These are phyloP conservation scores for Babesia divergens DNA, from an alignment of 169 alveolate genomes.

Conservation along the genomic window DNA sequence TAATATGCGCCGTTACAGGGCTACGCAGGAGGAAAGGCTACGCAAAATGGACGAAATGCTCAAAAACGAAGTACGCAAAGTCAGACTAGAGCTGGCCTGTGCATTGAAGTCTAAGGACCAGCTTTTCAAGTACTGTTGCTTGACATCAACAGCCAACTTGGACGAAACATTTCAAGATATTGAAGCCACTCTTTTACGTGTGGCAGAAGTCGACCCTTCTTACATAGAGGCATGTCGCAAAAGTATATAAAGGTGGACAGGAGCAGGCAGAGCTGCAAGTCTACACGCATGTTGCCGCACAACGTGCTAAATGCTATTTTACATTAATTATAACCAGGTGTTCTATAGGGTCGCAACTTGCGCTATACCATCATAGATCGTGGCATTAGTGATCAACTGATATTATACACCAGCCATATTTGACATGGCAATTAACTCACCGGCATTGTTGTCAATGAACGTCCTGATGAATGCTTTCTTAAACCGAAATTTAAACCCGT, in stretches of 20 bases:
- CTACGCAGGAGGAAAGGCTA: conserved; percentile 18
- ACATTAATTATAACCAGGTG: too few species aligned
- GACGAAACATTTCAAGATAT: conserved; percentile 12
- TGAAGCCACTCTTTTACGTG: conserved; percentile 1
- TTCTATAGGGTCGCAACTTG: too few species aligned
- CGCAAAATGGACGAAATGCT: background rate
- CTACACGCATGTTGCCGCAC: too few species aligned
- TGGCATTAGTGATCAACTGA: too few species aligned
- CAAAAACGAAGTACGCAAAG: conserved; percentile 9
- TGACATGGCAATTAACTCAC: conserved; percentile 37
- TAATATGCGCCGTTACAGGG: background rate
- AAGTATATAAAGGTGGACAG: background rate
- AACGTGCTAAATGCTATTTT: too few species aligned
- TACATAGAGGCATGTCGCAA: background rate
- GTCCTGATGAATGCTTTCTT: conserved; percentile 61
- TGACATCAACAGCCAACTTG: conserved; percentile 8
- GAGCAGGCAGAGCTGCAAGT: too few species aligned
- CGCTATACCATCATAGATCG: too few species aligned
- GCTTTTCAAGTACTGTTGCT: conserved; percentile 22
- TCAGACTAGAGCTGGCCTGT: conserved; percentile 27
- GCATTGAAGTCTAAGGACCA: conserved; percentile 34
- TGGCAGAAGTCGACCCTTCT: background rate
- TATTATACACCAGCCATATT: conserved; percentile 54
- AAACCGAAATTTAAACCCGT: conserved; percentile 49
- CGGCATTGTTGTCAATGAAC: conserved; percentile 58